Evolutionary conservation across 352 stramenopile species (phyloP).

Genomic region (Phytophthora fragariaefolia): DNA sequence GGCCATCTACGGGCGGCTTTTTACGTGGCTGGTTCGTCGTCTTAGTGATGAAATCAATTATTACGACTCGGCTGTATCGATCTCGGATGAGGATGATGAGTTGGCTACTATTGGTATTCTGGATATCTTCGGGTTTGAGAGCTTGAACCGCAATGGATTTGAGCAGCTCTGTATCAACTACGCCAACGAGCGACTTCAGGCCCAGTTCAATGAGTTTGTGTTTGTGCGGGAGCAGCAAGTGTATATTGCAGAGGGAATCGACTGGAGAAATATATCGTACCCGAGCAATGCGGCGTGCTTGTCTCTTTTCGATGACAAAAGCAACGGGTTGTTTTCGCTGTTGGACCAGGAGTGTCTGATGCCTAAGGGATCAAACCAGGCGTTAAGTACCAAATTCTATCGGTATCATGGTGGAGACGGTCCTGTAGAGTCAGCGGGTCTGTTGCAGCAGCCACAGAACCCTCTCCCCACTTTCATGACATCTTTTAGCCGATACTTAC

Average conservation of each 20-base stretch:
- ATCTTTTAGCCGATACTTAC: conserved; percentile 72
- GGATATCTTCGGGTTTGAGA: conserved; percentile 92
- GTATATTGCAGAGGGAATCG: conserved; percentile 85
- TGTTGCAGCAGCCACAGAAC: conserved; percentile 55
- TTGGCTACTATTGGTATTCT: conserved; percentile 85
- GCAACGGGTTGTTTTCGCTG: conserved; percentile 79
- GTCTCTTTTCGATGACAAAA: conserved; percentile 82
- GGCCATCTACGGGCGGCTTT: conserved; percentile 96
- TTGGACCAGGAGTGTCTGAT: conserved; percentile 88
- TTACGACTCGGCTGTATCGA: conserved; percentile 46
- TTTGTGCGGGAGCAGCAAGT: conserved; percentile 88
- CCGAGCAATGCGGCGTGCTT: conserved; percentile 86
- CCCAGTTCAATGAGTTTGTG: conserved; percentile 91
- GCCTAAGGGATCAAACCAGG: conserved; percentile 85
- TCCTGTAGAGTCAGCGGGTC: conserved; percentile 34
- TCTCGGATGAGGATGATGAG: conserved; percentile 54
- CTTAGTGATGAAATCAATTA: conserved; percentile 87
- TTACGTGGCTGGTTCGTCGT: conserved; percentile 94
- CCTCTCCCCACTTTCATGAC: conserved; percentile 64
- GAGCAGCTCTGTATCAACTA: conserved; percentile 92
- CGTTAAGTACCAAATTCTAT: conserved; percentile 83
- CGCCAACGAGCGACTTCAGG: conserved; percentile 84
- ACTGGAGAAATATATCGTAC: conserved; percentile 84
- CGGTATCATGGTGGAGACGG: conserved; percentile 57
- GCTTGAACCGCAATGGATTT: conserved; percentile 82